Conservation (phyloP, 2,329 filamentous ascomycete genomes). For the Waltergamsia citrina region DNA sequence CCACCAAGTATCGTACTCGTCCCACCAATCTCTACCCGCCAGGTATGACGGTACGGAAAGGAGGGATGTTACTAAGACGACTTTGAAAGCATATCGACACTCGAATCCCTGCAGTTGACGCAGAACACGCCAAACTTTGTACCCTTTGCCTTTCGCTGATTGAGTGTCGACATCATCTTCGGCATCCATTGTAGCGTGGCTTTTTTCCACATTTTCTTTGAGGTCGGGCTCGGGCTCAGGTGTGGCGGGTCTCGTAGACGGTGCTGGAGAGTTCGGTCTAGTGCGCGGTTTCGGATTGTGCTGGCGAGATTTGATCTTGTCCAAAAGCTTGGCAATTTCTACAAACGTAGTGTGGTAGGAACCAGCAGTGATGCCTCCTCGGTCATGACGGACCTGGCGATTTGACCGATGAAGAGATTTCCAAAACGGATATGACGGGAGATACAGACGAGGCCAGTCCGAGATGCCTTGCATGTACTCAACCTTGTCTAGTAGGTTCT, state of each 20-base stretch:
- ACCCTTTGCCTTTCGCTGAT: conserved; percentile 31
- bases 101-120: conserved; percentile 49
- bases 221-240: conserved; percentile 8
- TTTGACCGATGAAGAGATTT: conserved; percentile 46
- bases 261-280: conserved; percentile 5
- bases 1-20: conserved; percentile 48
- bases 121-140: conserved; percentile 37
- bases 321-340: conserved; percentile 31
- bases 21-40: conserved; percentile 39
- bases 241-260: too few relatives aligned
- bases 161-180: too few relatives aligned
- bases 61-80: conserved; percentile 37
- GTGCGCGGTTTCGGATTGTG: conserved; percentile 16
- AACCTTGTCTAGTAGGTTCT: conserved; percentile 35
- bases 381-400: conserved; percentile 47
- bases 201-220: conserved; percentile 19
- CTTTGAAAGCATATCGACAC: conserved; percentile 47
- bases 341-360: conserved; percentile 34
- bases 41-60: conserved; percentile 47
- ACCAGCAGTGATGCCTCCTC: conserved; percentile 47
- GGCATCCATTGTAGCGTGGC: conserved; percentile 24
- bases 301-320: conserved; percentile 28
- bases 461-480: conserved; percentile 33
- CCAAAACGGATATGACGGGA: conserved; percentile 42
- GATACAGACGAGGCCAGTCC: conserved; percentile 29